Conservation (phyloP, 163 green algal genomes). For the Chloromonas sp. region DNA sequence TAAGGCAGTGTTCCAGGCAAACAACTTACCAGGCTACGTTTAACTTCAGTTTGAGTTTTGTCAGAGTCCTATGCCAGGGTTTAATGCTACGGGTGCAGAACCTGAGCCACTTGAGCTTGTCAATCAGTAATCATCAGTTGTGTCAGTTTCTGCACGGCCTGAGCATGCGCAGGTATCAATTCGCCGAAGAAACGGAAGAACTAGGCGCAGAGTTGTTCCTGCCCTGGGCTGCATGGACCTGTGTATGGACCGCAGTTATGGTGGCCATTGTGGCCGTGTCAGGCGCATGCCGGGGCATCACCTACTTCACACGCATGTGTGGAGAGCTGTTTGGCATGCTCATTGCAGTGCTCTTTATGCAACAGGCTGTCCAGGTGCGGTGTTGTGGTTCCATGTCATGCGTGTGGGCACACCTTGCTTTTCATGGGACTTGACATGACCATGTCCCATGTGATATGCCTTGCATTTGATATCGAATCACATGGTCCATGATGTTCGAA, state of each 20-base stretch:
- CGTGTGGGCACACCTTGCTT: not conserved
- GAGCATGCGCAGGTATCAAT: conserved; percentile 24
- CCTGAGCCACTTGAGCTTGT: too few species aligned
- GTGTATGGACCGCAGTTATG: conserved; percentile 66
- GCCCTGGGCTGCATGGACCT: conserved; percentile 68
- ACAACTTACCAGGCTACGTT: too few species aligned
- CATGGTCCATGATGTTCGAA: too few species aligned
- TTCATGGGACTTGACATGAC: conserved; percentile 20
- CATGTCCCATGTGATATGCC: too few species aligned
- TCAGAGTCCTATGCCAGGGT: too few species aligned
- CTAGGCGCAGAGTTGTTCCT: conserved; percentile 55
- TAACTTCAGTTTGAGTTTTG: too few species aligned
- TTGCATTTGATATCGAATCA: too few species aligned
- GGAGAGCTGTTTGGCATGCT: conserved; percentile 83
- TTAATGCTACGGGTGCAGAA: too few species aligned
- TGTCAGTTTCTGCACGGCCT: too few species aligned
- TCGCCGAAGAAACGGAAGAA: conserved; percentile 31
- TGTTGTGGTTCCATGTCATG: conserved; percentile 7
- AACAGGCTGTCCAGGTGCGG: conserved; percentile 66
- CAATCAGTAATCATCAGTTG: too few species aligned
- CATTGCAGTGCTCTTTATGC: conserved; percentile 83
- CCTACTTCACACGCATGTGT: conserved; percentile 71
- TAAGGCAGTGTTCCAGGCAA: too few species aligned
- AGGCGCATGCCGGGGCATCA: conserved; percentile 56
- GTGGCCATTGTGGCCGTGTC: conserved; percentile 47